phyloP scores from a whole-genome alignment of 2,329 filamentous ascomycete species.

The Penicillium psychrosexuale region DNA sequence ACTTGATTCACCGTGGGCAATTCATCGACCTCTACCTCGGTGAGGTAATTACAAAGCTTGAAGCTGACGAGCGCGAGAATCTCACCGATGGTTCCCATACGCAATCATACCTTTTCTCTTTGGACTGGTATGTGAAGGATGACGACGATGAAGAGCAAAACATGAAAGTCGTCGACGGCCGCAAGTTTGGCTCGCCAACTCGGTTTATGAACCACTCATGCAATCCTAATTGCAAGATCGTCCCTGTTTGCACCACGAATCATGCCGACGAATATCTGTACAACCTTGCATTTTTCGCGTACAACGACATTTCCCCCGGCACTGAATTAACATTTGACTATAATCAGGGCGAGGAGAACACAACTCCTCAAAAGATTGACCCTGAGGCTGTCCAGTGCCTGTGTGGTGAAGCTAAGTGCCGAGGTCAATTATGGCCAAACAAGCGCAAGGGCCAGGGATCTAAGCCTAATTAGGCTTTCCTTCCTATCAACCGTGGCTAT shows the following conservation, averaged over 20 bases:
- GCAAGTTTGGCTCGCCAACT: conserved; percentile 42
- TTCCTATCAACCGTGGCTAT: too few relatives aligned
- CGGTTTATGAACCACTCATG: conserved; percentile 51
- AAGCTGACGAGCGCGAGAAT: conserved; percentile 40
- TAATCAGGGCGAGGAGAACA: conserved; percentile 32
- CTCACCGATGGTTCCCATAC: conserved; percentile 18
- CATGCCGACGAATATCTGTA: conserved; percentile 44
- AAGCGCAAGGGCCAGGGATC: conserved; percentile 32
- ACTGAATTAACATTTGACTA: conserved; percentile 51
- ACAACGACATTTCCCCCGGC: conserved; percentile 39
- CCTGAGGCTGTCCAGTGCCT: conserved; percentile 43
- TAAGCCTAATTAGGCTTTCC: conserved; percentile 1
- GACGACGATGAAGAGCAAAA: conserved; percentile 23
- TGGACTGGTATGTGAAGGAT: conserved; percentile 37
- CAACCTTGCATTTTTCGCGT: conserved; percentile 48
- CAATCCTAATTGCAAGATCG: conserved; percentile 47
- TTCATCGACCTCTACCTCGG: conserved; percentile 48
- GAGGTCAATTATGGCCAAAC: conserved; percentile 45
- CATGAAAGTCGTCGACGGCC: conserved; percentile 44
- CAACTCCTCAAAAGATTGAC: conserved; percentile 25
- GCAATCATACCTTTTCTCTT: conserved; percentile 43
- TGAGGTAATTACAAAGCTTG: conserved; percentile 41
- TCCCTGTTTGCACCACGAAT: conserved; percentile 40
- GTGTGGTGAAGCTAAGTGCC: conserved; percentile 45
- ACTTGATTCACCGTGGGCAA: conserved; percentile 40